A percentile compares a stretch with the other conserved stretches of the same genome.
Evolutionary conservation across 2,329 filamentous ascomycete species (phyloP).

Genomic region (Diatrype stigma): DNA sequence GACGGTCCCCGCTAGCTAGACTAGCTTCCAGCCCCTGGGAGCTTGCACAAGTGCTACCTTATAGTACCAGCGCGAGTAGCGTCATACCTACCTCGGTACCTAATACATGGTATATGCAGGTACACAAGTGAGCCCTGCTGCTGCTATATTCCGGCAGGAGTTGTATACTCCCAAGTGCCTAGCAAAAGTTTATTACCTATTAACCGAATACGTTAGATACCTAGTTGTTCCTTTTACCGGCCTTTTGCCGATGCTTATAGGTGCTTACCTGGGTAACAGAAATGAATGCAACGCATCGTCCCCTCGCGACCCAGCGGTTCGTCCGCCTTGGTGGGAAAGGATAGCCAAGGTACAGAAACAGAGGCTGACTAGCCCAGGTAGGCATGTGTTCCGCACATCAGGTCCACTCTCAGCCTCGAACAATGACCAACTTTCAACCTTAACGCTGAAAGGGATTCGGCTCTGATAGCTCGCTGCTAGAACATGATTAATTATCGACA

Average conservation of each 20-base stretch:
- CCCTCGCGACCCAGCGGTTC: background rate
- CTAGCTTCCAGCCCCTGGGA: constrained; percentile 12
- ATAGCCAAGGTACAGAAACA: background rate
- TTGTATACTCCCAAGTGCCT: too few relatives aligned
- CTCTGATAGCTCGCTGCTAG: background rate
- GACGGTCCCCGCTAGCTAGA: constrained; percentile 8
- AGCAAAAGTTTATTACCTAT: background rate
- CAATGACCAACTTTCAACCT: background rate
- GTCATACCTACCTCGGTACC: background rate
- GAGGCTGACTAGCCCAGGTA: background rate
- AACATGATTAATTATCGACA: background rate
- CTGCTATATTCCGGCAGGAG: too few relatives aligned
- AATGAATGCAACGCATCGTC: background rate
- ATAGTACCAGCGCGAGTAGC: too few relatives aligned
- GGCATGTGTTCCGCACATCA: background rate
- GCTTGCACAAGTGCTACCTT: background rate
- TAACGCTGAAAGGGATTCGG: background rate
- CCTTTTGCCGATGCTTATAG: too few relatives aligned
- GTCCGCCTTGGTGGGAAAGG: background rate
- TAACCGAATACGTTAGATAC: background rate
- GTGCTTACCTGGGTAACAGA: too few relatives aligned
- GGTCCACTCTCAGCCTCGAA: background rate
- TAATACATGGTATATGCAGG: background rate
- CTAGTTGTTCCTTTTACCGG: too few relatives aligned
- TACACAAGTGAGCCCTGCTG: background rate